Evolutionary conservation across 176 grass and related monocot genomes (phyloP), one percentile per base, ranked within the genome.

Genomic region (Carex myosuroides): DNA sequence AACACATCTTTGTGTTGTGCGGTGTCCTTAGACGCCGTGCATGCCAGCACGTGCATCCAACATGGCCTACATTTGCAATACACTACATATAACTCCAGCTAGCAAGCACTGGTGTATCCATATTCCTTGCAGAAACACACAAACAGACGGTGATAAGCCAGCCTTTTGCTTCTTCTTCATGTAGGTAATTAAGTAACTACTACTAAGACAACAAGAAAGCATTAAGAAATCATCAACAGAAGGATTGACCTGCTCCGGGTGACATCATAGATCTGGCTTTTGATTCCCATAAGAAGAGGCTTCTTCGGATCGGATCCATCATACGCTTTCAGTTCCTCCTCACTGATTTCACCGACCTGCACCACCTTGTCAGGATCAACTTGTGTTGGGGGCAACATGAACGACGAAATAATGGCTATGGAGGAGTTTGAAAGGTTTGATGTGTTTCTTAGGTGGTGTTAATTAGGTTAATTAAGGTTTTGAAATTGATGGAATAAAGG

Each of bases 231-330:
- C 66, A 64, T 9, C 70, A 85, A 75, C 6, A 73, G 16, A 85
- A 6, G 30, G 14, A 65, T 53, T 17, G 10, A 98, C 91, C 92
- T 98, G 92, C 92, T 89, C 85, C 90, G 89, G 12, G 91, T 91
- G 84, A 98, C 85, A 44, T 93, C 95, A 59, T 91, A 98, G 91
- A 98, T 95, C 91, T 98, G 92, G 57, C 92, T 86, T 56, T 93
- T 98, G 88, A 98, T 93, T 60, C 91, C 92, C 95, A 98, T 95
- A 14, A 98, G 91, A 1, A 95, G 88, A 1, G 92, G 92, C 35
- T 93, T 93, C 76, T 92, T 88, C 13, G 86, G 82, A 73, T 93
- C 91, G 53, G 92, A 95, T 76, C 92, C 92, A 13, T 95, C 89
- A 53, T 95, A 98, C 80, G 22, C 86, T 85, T 60, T 81, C 44